Evolutionary conservation across 106 monocot genomes (phyloP).

Genomic region (Dendrobium chrysotoxum): DNA sequence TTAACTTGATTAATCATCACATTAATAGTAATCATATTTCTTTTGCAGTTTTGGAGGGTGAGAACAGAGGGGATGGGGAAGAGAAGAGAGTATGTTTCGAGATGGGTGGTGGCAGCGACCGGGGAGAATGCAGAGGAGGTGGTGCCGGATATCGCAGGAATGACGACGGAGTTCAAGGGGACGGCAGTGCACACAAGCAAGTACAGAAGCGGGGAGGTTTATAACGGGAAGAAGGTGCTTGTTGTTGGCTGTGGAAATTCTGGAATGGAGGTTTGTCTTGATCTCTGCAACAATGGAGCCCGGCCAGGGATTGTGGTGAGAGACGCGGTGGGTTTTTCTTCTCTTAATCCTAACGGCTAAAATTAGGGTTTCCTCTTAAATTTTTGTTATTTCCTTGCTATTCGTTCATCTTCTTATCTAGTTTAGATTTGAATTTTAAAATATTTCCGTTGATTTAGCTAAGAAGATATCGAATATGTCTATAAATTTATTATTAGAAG

Average conservation of each 20-base stretch:
- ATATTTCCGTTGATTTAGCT: too few relatives aligned
- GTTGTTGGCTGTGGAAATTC: constrained; percentile 84
- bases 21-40: too few relatives aligned
- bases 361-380: too few relatives aligned
- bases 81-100: constrained; percentile 21
- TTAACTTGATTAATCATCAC: too few relatives aligned
- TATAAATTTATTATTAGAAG: too few relatives aligned
- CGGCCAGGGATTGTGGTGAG: constrained; percentile 49
- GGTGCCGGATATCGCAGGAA: constrained; percentile 52
- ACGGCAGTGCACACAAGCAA: constrained; percentile 34
- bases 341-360: too few relatives aligned
- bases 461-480: too few relatives aligned
- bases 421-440: too few relatives aligned
- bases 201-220: constrained; percentile 51
- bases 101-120: constrained; percentile 76
- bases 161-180: constrained; percentile 29
- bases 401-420: too few relatives aligned
- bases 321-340: constrained; percentile 41
- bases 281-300: constrained; percentile 62
- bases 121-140: constrained; percentile 90
- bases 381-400: too few relatives aligned
- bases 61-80: constrained; percentile 8
- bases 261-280: constrained; percentile 78
- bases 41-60: constrained; percentile 34
- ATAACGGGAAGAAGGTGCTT: constrained; percentile 50